Base-by-base conservation (phyloP, 73 alveolate genomes). In the Paramecium tetraurelia region DNA sequence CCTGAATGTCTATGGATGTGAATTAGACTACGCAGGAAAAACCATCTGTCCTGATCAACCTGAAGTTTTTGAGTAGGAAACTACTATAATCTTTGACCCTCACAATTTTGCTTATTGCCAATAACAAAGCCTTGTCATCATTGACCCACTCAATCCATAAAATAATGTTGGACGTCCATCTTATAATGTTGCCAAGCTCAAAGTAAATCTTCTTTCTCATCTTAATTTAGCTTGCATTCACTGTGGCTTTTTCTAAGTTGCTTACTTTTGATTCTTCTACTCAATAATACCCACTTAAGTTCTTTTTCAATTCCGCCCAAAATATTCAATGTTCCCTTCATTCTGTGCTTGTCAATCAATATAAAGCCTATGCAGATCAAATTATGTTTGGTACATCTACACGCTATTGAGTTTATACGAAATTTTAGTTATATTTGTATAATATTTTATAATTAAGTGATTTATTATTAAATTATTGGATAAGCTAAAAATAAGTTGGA, bases 1-100 rank as follows among this genome's bases (percentile, higher is more conserved):
- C 21, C 20, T 72, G n/a, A 36, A 72, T 72, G 68, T 72, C 5
- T 72, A 72, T 72, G 86, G 86, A 3, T 72, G 85, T 72, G 86
- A 72, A 72, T 38, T 72, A 35, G 86, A 72, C 7, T 72, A 72
- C 38, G 63, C 86, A 4, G 86, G 86, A 12, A 72, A 72, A 38
- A 72, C 86, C 2, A 72, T 72, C 16, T 72, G 53, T 38, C 63
- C 86, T 35, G 86, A 33, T 14, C 10, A 35, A 12, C 59, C 63
- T 36, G 57, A 72, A 35, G 86, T 36, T 4, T 72, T 63, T 63
- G 84, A 72, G n/a, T 43, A 35, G 16, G 86, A 72, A 72, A 38
- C 53, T 12, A 70, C 85, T 14, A 70, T 70, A 29, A 31, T 70
- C 0, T 70, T 70, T 70, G 85, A 70, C 31, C 85, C 85, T 10